Conservation (phyloP, 2,329 filamentous ascomycete genomes). For the Diaporthe sp. region DNA sequence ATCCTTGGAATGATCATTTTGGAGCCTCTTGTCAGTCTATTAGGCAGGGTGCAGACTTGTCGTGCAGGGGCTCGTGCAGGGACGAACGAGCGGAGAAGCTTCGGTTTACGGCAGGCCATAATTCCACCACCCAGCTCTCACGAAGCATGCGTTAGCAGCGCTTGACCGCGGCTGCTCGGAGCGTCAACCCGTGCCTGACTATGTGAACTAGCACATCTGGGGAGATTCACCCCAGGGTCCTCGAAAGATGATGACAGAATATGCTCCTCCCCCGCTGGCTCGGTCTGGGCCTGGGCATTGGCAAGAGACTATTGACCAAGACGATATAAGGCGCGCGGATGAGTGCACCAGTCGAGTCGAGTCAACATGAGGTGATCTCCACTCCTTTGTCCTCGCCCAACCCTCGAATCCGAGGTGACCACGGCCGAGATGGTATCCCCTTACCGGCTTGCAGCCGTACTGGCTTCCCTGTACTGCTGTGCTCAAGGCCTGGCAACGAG, state of each 20-base stretch:
- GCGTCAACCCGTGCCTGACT: conserved; percentile 31
- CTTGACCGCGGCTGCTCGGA: conserved; percentile 38
- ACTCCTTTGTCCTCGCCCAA: background rate
- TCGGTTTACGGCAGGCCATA: conserved; percentile 22
- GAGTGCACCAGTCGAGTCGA: background rate
- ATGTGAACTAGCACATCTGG: background rate
- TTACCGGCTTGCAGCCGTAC: background rate
- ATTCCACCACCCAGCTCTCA: conserved; percentile 41
- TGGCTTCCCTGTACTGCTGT: conserved; percentile 32
- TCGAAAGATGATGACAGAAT: background rate
- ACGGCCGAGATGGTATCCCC: conserved; percentile 29
- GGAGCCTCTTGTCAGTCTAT: background rate
- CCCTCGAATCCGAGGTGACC: background rate
- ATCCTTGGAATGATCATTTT: background rate
- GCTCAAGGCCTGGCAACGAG: conserved; percentile 12
- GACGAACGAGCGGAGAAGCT: conserved; percentile 16
- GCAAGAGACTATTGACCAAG: background rate
- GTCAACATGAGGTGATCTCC: background rate
- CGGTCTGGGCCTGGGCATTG: conserved; percentile 5
- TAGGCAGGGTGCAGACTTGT: background rate
- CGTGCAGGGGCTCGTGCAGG: conserved; percentile 19
- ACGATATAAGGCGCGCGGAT: conserved; percentile 23
- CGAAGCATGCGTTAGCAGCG: conserved; percentile 33
- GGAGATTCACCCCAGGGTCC: conserved; percentile 10
- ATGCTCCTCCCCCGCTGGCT: conserved; percentile 17